Evolutionary conservation across 805 yeast genomes (phyloP).

Genomic region (Debaryomyces hansenii): DNA sequence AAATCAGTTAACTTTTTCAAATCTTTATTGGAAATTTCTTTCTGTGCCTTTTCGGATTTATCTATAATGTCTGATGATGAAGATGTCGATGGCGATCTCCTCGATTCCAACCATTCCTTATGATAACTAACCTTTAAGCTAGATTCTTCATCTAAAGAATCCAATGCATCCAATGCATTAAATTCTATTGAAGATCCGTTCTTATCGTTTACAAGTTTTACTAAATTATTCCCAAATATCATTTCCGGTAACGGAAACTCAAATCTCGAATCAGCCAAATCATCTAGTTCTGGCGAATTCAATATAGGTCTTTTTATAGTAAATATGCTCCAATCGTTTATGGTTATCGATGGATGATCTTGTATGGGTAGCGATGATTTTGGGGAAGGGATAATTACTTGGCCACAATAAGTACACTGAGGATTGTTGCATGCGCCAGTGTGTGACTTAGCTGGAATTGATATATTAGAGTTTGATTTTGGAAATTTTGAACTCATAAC

Average conservation of each 20-base stretch:
- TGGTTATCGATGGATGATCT: slow-evolving; percentile 68
- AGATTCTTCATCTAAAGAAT: slow-evolving; percentile 33
- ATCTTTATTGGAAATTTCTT: slow-evolving; percentile 23
- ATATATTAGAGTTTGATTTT: slow-evolving; percentile 11
- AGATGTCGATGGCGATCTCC: slow-evolving; percentile 24
- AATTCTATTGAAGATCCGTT: slow-evolving; percentile 54
- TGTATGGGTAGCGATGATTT: slow-evolving; percentile 59
- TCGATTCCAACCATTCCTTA: slow-evolving; percentile 65
- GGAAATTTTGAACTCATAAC: neutral
- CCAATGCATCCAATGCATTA: slow-evolving; percentile 73
- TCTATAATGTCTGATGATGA: slow-evolving; percentile 12
- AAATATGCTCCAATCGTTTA: slow-evolving; percentile 73
- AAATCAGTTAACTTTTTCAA: slow-evolving; percentile 42
- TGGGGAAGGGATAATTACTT: slow-evolving; percentile 78
- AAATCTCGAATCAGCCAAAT: slow-evolving; percentile 54
- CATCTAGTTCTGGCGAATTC: slow-evolving; percentile 70
- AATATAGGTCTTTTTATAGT: slow-evolving; percentile 77
- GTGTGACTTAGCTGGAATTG: slow-evolving; percentile 47
- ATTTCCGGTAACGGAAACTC: slow-evolving; percentile 92
- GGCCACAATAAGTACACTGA: slow-evolving; percentile 65
- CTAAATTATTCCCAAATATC: slow-evolving; percentile 87
- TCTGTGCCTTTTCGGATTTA: slow-evolving; percentile 25
- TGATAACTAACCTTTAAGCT: slow-evolving; percentile 75
- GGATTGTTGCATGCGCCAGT: slow-evolving; percentile 39
- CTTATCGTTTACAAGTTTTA: slow-evolving; percentile 47